Evolutionary conservation across 2,329 filamentous ascomycete species (phyloP).

Genomic region (Colletotrichum coccodes): DNA sequence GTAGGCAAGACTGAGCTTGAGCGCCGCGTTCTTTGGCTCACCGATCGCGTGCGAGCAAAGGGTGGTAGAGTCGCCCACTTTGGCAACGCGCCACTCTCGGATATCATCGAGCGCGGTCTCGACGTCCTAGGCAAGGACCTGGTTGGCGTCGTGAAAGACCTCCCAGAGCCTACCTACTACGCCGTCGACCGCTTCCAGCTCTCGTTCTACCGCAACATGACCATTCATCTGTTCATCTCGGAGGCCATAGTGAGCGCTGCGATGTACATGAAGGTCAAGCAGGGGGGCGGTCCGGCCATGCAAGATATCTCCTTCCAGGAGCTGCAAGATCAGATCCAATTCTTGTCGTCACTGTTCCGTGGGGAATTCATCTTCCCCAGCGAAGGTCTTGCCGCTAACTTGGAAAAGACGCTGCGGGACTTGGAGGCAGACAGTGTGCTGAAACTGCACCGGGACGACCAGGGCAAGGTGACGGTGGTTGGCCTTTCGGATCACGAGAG

Average conservation of each 20-base stretch:
- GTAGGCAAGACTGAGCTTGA: constrained; percentile 89
- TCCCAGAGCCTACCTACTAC: constrained; percentile 93
- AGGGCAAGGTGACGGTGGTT: constrained; percentile 69
- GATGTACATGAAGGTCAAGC: constrained; percentile 91
- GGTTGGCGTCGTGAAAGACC: constrained; percentile 80
- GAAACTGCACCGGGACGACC: constrained; percentile 67
- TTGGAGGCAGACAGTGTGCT: constrained; percentile 86
- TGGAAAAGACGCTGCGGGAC: constrained; percentile 81
- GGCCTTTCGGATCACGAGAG: constrained; percentile 83
- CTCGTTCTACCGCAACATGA: constrained; percentile 99
- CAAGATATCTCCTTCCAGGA: constrained; percentile 82
- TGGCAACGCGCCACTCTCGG: constrained; percentile 79
- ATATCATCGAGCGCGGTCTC: constrained; percentile 88
- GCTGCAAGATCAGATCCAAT: constrained; percentile 82
- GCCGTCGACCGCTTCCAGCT: constrained; percentile 97
- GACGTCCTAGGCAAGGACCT: constrained; percentile 92
- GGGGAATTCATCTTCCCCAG: constrained; percentile 97
- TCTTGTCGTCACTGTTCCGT: constrained; percentile 92
- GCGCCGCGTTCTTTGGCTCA: constrained; percentile 90
- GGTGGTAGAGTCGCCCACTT: constrained; percentile 96
- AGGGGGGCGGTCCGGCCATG: constrained; percentile 83
- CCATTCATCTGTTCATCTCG: constrained; percentile 95
- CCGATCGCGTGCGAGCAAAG: constrained; percentile 81
- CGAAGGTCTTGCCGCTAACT: constrained; percentile 82
- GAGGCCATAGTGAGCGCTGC: constrained; percentile 90